Base-by-base conservation (phyloP, 2,329 filamentous ascomycete species). In the Alternaria viburni region DNA sequence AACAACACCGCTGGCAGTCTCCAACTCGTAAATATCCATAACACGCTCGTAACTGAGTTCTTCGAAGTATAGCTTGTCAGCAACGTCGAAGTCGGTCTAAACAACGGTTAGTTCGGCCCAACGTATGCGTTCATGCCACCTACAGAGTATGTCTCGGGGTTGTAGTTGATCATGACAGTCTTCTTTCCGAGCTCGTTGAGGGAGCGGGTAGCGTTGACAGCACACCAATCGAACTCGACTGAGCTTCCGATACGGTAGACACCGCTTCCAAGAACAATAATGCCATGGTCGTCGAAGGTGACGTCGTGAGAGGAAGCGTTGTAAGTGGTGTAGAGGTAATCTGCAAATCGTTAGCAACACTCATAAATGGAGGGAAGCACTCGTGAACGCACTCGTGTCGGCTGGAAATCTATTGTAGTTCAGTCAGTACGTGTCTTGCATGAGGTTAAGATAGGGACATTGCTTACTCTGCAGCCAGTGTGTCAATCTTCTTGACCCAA, bases 181-280 rank as follows among this genome's bases (percentile, higher is more conserved):
- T 97, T 97, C 86, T 97, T 91, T 71, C 93, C 94, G 86, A 97
- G 93, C 65, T 90, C 86, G 74, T 90, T 89, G 67, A 98, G 86
- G 45, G 93, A 92, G 66, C 93, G 87, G 11, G 93, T 94, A 68
- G 93, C 92, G 76, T 93, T 96, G 65, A 97, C 93, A 68, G 94
- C 93, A 80, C 95, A 98, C 95, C 95, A 98, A 82, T 99, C 95
- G 78, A 99, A 99, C 82, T 99, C 96, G 56, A 99, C 96, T 7
- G 94, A 97, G 83, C 91, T 95, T 76, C 96, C 96, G 78, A 98
- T 99, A 79, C 96, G 90, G 87, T 99, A 99, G 21, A 98, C 96
- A 82, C 96, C 96, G 77, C 91, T 95, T 64, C 96, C 96, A 13
- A 99, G 88, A 62, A 98, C 91, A 59, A 99, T 83, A 49, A 90